phyloP scores from a whole-genome alignment of 2,329 filamentous ascomycete species.

The Chalaropsis thielavioides region DNA sequence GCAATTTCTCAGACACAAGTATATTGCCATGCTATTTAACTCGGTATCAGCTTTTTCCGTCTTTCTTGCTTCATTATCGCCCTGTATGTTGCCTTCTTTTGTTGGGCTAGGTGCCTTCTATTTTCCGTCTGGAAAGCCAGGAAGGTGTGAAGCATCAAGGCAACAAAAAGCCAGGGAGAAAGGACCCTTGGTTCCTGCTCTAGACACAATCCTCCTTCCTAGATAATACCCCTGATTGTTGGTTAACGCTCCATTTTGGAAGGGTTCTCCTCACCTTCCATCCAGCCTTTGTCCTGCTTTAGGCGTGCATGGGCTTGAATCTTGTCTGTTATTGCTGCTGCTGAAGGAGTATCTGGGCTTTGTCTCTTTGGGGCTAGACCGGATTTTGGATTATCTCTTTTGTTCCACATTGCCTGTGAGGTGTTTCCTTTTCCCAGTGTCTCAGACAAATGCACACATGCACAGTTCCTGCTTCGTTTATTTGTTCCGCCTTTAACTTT shows the following conservation, averaged over 20 bases:
- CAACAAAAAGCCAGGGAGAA: neutral
- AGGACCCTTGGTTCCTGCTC: neutral
- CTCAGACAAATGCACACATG: neutral
- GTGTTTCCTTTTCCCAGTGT: constrained; percentile 3
- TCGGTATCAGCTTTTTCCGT: neutral
- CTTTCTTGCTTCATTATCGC: neutral
- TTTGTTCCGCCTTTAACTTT: neutral
- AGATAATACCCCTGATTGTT: neutral
- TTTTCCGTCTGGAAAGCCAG: neutral
- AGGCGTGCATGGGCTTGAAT: neutral
- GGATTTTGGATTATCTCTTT: neutral
- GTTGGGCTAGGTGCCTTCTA: neutral
- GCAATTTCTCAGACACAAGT: neutral
- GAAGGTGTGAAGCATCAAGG: neutral
- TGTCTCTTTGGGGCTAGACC: constrained; percentile 5
- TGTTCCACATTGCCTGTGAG: neutral
- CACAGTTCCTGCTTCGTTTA: neutral
- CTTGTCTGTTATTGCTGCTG: neutral
- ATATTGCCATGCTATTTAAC: neutral
- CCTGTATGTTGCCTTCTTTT: neutral
- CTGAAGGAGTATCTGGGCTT: neutral
- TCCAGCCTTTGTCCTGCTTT: constrained; percentile 1
- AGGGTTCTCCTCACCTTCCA: neutral
- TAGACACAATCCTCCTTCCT: constrained; percentile 5
- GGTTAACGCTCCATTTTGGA: constrained; percentile 1